Base-by-base conservation (phyloP, 1,139 yeast genomes). In the Arxiozyma slooffiae region DNA sequence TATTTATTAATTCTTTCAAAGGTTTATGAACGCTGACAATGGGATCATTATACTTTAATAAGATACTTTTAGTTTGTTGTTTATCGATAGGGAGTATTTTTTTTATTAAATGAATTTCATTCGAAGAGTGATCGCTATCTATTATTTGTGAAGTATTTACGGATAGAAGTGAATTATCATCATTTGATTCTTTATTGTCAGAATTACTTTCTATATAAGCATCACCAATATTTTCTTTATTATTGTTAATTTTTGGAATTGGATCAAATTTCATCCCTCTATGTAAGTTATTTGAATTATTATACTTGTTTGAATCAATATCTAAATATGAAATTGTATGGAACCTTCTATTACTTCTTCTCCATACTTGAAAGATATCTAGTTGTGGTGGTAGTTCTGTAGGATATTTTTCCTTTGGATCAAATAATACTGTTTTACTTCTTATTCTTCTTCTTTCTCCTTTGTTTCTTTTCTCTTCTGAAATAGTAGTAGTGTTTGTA, bases 1-100 rank as follows among this genome's bases (percentile, higher is more conserved):
- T 54, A 49, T 54, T 45, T 14, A 61, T 61, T 21, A 62, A 48
- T 37, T 60, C 62, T 38, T 59, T 59, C 22, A 62, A 48, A 2
- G 63, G 51, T 48, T 55, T 59, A 45, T 60, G 62, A 21, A 59
- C 53, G 14, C 11, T 9, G 11, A 30, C 14, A 30, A 30, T n/a
- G 7, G 36, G 36, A 30, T 7, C 3, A 6, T 30, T 30, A 6
- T 30, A n/a, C 16, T 30, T 30, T 30, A 14, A 9, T 30, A 30
- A 14, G 14, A 30, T 30, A 30, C n/a, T 30, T 30, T 30, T 16
- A 14, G 36, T 30, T 30, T 30, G 36, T 30, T 30, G 36, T 30
- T 30, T 30, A 30, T 30, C 4, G 36, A 14, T 14, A 30, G 36
- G 14, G 36, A n/a, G n/a, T 11, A 30, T 30, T 30, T 16, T n/a